These are phyloP conservation scores for Gymnopilus junonius DNA, from an alignment of 768 basidiomycete genomes.

Conservation along the genomic window DNA sequence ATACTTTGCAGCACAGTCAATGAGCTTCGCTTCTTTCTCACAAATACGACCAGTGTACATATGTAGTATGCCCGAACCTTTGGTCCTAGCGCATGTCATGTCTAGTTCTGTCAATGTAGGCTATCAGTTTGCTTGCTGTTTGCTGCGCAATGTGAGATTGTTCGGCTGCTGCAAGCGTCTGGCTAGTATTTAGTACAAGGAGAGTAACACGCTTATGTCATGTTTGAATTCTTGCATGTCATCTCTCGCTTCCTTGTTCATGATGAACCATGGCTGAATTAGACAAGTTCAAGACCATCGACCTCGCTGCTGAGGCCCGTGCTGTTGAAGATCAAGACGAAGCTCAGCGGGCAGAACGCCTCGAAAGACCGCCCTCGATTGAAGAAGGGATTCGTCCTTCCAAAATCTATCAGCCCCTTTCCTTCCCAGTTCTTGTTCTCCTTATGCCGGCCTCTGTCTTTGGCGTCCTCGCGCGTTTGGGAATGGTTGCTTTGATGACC, in stretches of 20 bases:
- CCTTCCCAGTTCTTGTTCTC: slow-evolving; percentile 66
- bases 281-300: not conserved
- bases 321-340: slow-evolving; percentile 3
- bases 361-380: slow-evolving; percentile 39
- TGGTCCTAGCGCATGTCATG: not conserved
- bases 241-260: too few relatives aligned
- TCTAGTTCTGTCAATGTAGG: slow-evolving; percentile 2
- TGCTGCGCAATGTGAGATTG: slow-evolving; percentile 20
- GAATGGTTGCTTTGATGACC: slow-evolving; percentile 70
- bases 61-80: not conserved
- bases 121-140: not conserved
- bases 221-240: too few relatives aligned
- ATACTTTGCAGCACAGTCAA: slow-evolving; percentile 26
- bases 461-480: slow-evolving; percentile 83
- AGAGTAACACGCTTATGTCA: slow-evolving; percentile 15
- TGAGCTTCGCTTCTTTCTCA: slow-evolving; percentile 64
- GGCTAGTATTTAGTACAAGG: not conserved
- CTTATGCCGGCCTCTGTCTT: slow-evolving; percentile 84
- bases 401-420: slow-evolving; percentile 53
- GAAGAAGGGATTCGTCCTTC: slow-evolving; percentile 32
- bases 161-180: not conserved
- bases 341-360: slow-evolving; percentile 29
- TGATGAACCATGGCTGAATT: not conserved
- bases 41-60: slow-evolving; percentile 32
- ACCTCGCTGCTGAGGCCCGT: not conserved